Conservation (phyloP, 164 flowering plant genomes). For the Euptelea pleiosperma region DNA sequence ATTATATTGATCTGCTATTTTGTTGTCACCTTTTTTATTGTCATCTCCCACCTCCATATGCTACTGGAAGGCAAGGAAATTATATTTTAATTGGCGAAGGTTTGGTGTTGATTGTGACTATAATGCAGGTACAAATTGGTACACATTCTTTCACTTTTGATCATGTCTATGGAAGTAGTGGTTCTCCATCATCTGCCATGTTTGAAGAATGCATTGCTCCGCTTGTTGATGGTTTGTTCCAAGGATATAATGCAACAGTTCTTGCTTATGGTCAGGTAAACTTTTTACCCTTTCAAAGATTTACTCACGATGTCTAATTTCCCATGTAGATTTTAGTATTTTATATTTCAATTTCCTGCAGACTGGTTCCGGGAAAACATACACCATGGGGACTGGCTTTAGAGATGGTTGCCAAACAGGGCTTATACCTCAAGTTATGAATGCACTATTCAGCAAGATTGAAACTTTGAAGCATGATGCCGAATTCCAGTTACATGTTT, state of each 20-base stretch:
- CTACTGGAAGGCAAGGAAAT: not conserved
- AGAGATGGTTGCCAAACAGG: constrained; percentile 76
- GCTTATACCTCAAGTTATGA: constrained; percentile 86
- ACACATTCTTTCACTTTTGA: constrained; percentile 95
- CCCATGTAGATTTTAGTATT: constrained; percentile 5
- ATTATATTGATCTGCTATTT: not conserved
- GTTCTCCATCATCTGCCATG: constrained; percentile 73
- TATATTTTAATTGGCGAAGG: not conserved
- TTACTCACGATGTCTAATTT: not conserved
- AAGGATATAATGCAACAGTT: constrained; percentile 99
- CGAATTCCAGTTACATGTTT: constrained; percentile 93
- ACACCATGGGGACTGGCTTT: constrained; percentile 95
- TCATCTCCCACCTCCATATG: not conserved
- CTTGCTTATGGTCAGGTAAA: constrained; percentile 98
- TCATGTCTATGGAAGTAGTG: constrained; percentile 90
- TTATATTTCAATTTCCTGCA: constrained; percentile 34
- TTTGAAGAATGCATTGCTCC: constrained; percentile 90
- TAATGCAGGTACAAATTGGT: constrained; percentile 87
- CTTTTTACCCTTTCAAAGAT: not conserved
- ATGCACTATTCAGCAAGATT: constrained; percentile 74
- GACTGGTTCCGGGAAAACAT: constrained; percentile 99
- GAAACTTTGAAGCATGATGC: constrained; percentile 65
- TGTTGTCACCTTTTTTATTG: not conserved
- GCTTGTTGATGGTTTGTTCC: constrained; percentile 92
- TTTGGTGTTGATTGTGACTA: constrained; percentile 7